Conservation (phyloP, 2,329 filamentous ascomycete genomes). For the Ceratocystis cacaofunesta region DNA sequence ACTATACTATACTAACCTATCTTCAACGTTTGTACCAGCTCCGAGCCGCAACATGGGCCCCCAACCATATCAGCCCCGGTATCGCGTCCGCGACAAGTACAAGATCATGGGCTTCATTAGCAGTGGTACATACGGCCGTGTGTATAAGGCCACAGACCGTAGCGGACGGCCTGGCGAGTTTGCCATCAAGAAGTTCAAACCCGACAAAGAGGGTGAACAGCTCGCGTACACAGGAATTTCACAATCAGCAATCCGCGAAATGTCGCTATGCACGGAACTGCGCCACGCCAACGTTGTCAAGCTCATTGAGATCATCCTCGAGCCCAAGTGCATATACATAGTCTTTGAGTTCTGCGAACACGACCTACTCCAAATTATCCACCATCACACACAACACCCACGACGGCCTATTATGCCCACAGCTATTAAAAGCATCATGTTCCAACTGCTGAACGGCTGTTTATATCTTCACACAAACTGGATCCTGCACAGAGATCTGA, state of each 20-base stretch:
- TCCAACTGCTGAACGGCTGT: constrained; percentile 85
- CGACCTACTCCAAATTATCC: constrained; percentile 92
- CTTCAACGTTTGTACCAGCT: background rate
- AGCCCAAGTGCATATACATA: constrained; percentile 99
- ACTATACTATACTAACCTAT: background rate
- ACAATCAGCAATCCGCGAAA: constrained; percentile 91
- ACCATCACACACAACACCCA: constrained; percentile 84
- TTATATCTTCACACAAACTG: constrained; percentile 93
- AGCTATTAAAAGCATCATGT: constrained; percentile 87
- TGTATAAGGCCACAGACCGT: constrained; percentile 83
- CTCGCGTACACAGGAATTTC: constrained; percentile 95
- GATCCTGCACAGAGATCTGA: constrained; percentile 92
- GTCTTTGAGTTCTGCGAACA: constrained; percentile 98
- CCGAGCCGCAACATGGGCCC: constrained; percentile 14
- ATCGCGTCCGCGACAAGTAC: constrained; percentile 82
- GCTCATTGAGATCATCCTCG: constrained; percentile 86
- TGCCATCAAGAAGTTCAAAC: constrained; percentile 99
- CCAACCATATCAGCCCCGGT: constrained; percentile 53
- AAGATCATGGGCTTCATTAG: constrained; percentile 97
- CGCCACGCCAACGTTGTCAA: constrained; percentile 79
- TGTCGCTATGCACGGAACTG: constrained; percentile 90
- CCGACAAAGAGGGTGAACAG: constrained; percentile 92
- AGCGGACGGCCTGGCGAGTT: constrained; percentile 60
- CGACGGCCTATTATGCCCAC: constrained; percentile 75
- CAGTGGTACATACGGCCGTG: constrained; percentile 91